phyloP scores from a whole-genome alignment of 176 grass and related monocot species.

The Juncus inflexus region DNA sequence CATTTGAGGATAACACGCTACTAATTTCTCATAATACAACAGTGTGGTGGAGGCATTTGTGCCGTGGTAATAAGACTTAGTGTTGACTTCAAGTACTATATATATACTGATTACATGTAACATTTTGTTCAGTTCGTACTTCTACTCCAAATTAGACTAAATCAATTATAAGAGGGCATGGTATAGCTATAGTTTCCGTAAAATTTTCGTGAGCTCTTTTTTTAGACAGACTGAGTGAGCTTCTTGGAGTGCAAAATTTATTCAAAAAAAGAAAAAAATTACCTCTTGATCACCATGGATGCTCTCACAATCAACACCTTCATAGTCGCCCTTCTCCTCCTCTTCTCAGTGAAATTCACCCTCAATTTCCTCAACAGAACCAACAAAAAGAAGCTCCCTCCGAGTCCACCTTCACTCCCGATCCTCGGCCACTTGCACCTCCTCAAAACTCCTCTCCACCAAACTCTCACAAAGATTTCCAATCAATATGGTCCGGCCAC shows the following conservation, averaged over 20 bases:
- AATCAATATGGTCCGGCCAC: conserved; percentile 9
- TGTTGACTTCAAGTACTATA: no score
- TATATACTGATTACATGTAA: no score
- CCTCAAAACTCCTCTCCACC: conserved; percentile 15
- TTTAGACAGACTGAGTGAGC: no score
- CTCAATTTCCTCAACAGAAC: conserved; percentile 1
- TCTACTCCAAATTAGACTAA: no score
- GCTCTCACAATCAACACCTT: conserved; percentile 2
- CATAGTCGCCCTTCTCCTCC: not conserved
- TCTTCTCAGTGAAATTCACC: not conserved
- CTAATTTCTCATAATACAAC: no score
- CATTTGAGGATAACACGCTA: no score
- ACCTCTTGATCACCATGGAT: conserved; percentile 6
- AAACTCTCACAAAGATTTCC: conserved; percentile 13
- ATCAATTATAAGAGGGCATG: no score
- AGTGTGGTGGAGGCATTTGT: no score
- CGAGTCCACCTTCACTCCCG: conserved; percentile 13
- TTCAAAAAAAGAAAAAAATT: no score
- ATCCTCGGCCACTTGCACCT: conserved; percentile 32
- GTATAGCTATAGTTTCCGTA: not conserved
- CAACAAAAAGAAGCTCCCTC: conserved; percentile 13
- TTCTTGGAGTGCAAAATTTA: no score
- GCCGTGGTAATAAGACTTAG: no score
- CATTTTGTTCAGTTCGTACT: no score
- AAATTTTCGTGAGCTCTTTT: not conserved